Base-by-base conservation (phyloP, 2,329 filamentous ascomycete genomes). In the Boeremia exigua region DNA sequence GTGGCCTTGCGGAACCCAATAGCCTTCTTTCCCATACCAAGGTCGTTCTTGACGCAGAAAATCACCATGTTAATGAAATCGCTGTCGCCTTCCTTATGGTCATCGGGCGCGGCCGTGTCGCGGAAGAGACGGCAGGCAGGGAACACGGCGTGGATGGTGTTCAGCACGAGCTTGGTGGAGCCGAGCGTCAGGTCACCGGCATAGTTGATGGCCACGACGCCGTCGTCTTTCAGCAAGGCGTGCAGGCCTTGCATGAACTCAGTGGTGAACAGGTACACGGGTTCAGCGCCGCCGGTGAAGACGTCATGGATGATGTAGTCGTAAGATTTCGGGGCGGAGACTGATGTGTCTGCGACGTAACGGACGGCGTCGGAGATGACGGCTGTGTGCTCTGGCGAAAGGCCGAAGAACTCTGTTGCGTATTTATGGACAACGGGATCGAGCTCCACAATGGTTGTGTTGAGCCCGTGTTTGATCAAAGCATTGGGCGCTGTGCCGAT, bases 241-340 rank as follows among this genome's bases (percentile, higher is more conserved):
- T 85, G 79, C 1, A 99, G 80, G 5, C 88, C 86, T 48, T 84
- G 76, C 38, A 99, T 78, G 68, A 99, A 98, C 65, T 95, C 89
- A 5, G 87, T 75, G 0, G 93, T 98, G 77, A 99, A 99, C 7
- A 99, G 85, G 7, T 88, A 82, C 2, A 93, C 86, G 0, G 95
- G 95, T 74, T 98, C 95, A 0, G 92, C 93, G 48, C 95, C 95
- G 23, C 95, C 95, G 0, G 95, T 99, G 74, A 99, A 99, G 23
- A 99, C 95, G 66, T 99, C 95, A 74, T 99, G 95, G 49, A 99
- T 84, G 69, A 99, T 95, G 79, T 96, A 98, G 78, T 97, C 89
- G 74, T 89, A 99, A 27, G 80, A 80, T 25, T 46, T 56, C 10
- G 74, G 72, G 9, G 62, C 61, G 3, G 67, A 48, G 40, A 80